phyloP scores from a whole-genome alignment of 352 stramenopile genomes.

The Plasmopara muralis region DNA sequence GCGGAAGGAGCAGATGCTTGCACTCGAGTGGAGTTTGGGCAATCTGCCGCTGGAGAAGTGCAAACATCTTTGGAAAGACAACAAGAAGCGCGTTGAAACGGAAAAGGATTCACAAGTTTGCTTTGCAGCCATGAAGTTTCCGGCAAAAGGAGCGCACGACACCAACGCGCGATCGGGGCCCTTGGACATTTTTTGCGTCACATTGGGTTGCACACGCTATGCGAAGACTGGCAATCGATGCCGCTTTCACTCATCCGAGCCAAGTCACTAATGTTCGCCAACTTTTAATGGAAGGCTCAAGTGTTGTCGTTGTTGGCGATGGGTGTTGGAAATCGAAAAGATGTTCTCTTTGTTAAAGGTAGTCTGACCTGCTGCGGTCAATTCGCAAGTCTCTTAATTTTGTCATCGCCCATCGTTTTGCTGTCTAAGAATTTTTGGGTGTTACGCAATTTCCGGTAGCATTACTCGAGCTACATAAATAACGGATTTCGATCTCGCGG shows the following conservation, averaged over 20 bases:
- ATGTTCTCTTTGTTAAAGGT: too few species aligned
- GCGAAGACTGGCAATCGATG: constrained; percentile 59
- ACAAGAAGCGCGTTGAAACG: constrained; percentile 36
- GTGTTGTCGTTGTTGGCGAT: too few species aligned
- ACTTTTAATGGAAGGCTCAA: neutral
- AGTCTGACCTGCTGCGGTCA: too few species aligned
- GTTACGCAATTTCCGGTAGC: too few species aligned
- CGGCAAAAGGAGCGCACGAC: constrained; percentile 7
- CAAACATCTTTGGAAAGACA: constrained; percentile 58
- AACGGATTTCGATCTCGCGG: too few species aligned
- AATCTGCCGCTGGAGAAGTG: constrained; percentile 41
- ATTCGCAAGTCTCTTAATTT: too few species aligned
- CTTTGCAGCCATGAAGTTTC: neutral
- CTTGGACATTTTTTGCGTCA: constrained; percentile 38
- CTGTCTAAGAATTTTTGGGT: too few species aligned
- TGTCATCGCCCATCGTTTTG: too few species aligned
- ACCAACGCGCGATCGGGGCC: constrained; percentile 30
- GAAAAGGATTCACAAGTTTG: constrained; percentile 23
- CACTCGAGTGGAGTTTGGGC: constrained; percentile 59
- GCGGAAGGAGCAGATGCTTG: constrained; percentile 42
- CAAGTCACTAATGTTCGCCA: constrained; percentile 18
- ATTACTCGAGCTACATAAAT: too few species aligned
- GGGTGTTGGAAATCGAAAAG: too few species aligned
- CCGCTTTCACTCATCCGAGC: constrained; percentile 44
- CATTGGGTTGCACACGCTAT: constrained; percentile 36